Evolutionary conservation across 2,329 filamentous ascomycete genomes (phyloP).

Genomic region (Ophiostoma perfectum): DNA sequence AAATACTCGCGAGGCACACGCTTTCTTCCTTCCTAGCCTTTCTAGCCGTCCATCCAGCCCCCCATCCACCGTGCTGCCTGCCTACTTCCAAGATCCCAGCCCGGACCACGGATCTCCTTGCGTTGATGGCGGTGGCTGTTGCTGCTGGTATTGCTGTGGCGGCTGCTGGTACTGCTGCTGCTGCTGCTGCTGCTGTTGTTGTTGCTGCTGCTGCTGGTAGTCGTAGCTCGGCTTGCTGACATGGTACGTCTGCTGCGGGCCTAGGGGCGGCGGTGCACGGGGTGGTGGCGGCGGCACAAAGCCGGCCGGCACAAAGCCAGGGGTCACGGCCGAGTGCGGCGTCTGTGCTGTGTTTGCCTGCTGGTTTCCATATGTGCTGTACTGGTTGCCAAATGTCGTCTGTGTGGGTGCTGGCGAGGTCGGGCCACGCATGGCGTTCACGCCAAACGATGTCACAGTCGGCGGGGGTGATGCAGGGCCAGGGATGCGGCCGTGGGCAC

Average conservation of each 20-base stretch:
- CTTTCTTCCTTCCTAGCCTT: too few species aligned
- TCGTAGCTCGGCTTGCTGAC: slow-evolving; percentile 37
- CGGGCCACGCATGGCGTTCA: slow-evolving; percentile 33
- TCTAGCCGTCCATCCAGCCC: too few species aligned
- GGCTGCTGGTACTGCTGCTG: slow-evolving; percentile 36
- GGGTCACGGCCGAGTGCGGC: slow-evolving; percentile 34
- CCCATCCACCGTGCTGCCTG: background rate
- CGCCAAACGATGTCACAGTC: slow-evolving; percentile 36
- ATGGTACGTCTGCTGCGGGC: slow-evolving; percentile 58
- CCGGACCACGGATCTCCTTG: slow-evolving; percentile 48
- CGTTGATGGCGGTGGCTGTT: slow-evolving; percentile 38
- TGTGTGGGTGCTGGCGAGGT: slow-evolving; percentile 60
- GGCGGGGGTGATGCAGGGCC: slow-evolving; percentile 46
- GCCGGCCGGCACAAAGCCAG: slow-evolving; percentile 47
- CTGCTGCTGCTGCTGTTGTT: slow-evolving; percentile 37
- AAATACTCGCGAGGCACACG: too few species aligned
- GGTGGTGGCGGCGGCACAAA: slow-evolving; percentile 61
- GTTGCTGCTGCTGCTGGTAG: slow-evolving; percentile 35
- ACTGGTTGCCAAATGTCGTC: slow-evolving; percentile 45
- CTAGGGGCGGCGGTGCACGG: slow-evolving; percentile 56
- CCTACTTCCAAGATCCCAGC: slow-evolving; percentile 47
- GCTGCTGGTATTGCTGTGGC: slow-evolving; percentile 33
- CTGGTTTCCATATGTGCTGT: slow-evolving; percentile 44
- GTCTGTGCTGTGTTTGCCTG: slow-evolving; percentile 37
- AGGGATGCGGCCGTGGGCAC: slow-evolving; percentile 53